Evolutionary conservation across 2,329 filamentous ascomycete genomes (phyloP).

Genomic region (Aureobasidium sp.): DNA sequence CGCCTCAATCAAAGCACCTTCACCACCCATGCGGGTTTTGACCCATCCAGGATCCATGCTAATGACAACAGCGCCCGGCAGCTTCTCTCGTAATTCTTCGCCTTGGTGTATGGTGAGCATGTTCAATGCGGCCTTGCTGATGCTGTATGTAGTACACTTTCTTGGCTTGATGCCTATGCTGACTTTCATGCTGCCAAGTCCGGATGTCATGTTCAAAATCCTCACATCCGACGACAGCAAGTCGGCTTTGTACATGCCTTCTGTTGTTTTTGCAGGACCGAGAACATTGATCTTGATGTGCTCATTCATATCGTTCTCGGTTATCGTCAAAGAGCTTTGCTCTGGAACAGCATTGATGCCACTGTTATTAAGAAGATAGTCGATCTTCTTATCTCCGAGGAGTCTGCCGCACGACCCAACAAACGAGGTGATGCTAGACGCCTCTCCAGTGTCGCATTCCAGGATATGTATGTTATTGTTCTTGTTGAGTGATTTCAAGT

Average conservation of each 20-base stretch:
- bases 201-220: conserved; percentile 31
- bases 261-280: conserved; percentile 40
- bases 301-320: conserved; percentile 30
- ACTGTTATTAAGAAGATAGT: conserved; percentile 37
- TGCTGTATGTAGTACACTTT: conserved; percentile 35
- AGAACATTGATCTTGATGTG: conserved; percentile 42
- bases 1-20: conserved; percentile 33
- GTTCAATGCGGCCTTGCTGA: conserved; percentile 40
- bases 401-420: conserved; percentile 27
- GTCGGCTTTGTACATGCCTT: conserved; percentile 27
- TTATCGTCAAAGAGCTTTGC: conserved; percentile 35
- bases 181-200: conserved; percentile 28
- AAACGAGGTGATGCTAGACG: conserved; percentile 30
- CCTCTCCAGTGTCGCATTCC: conserved; percentile 35
- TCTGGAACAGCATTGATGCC: conserved; percentile 34
- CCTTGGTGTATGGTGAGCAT: conserved; percentile 39
- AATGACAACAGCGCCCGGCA: conserved; percentile 27
- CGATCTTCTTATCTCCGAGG: conserved; percentile 32
- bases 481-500: conserved; percentile 25
- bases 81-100: conserved; percentile 31
- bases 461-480: conserved; percentile 33
- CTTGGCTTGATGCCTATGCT: conserved; percentile 25
- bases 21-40: conserved; percentile 37
- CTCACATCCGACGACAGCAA: conserved; percentile 27
- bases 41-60: conserved; percentile 40